These are phyloP conservation scores for Telfairia occidentalis DNA, from an alignment of 331 rosid genomes.

Conservation along the genomic window DNA sequence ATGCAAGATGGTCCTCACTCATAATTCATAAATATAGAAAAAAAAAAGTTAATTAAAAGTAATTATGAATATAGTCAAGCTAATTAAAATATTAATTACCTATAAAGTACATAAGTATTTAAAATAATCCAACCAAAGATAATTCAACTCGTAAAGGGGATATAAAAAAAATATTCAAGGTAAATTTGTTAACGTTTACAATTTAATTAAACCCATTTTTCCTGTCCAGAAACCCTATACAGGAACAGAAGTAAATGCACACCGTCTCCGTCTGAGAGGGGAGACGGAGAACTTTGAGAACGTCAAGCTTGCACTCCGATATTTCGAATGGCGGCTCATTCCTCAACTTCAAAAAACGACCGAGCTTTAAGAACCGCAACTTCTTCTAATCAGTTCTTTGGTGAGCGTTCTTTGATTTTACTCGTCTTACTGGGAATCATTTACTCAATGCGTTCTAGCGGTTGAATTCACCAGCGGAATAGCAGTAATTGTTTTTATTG, in stretches of 20 bases:
- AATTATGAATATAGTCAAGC: too few relatives aligned
- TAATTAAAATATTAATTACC: too few relatives aligned
- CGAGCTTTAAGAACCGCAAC: conserved; percentile 13
- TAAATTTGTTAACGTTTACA: too few relatives aligned
- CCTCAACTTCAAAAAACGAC: conserved; percentile 20
- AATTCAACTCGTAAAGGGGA: too few relatives aligned
- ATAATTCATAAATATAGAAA: too few relatives aligned
- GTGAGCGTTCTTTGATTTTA: conserved; percentile 25
- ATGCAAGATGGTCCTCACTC: too few relatives aligned
- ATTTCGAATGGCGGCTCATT: conserved; percentile 41
- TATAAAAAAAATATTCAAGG: too few relatives aligned
- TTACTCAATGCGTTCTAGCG: neutral
- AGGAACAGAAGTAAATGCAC: neutral
- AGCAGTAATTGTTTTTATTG: neutral
- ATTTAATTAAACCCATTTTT: neutral
- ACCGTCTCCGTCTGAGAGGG: neutral
- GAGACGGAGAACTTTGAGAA: neutral
- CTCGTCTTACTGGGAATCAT: neutral
- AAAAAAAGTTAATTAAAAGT: too few relatives aligned
- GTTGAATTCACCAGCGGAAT: neutral
- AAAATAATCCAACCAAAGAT: too few relatives aligned
- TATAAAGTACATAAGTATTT: too few relatives aligned
- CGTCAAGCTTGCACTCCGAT: neutral
- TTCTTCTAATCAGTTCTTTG: conserved; percentile 31
- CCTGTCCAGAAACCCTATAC: neutral